These are phyloP conservation scores for Chrysanthemum lavandulifolium DNA, from an alignment of 129 eudicot species.

Conservation along the genomic window DNA sequence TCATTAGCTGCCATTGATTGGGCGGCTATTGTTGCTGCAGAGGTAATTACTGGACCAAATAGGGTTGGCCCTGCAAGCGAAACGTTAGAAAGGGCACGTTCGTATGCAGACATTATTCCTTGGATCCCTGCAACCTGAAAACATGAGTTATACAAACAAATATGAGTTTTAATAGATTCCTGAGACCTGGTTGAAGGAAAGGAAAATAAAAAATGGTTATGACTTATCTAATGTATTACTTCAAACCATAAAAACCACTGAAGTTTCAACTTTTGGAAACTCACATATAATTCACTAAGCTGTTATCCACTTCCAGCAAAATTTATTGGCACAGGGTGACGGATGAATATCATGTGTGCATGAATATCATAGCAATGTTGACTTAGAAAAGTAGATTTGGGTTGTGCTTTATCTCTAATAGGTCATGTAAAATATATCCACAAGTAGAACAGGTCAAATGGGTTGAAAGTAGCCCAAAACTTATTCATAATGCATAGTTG, in stretches of 20 bases:
- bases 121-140: slow-evolving; percentile 82
- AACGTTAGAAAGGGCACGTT: slow-evolving; percentile 78
- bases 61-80: slow-evolving; percentile 96
- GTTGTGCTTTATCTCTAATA: background rate
- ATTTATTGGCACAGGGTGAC: too few relatives aligned
- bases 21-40: slow-evolving; percentile 77
- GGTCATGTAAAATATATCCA: too few relatives aligned
- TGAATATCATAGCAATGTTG: background rate
- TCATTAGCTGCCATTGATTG: slow-evolving; percentile 62
- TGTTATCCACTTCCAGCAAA: too few relatives aligned
- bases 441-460: background rate
- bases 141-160: slow-evolving; percentile 7
- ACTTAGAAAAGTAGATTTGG: background rate
- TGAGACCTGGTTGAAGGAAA: slow-evolving; percentile 1
- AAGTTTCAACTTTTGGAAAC: too few relatives aligned
- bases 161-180: background rate
- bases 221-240: background rate
- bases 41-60: slow-evolving; percentile 79
- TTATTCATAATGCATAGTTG: slow-evolving; percentile 1
- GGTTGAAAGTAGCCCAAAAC: slow-evolving; percentile 4
- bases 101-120: slow-evolving; percentile 80
- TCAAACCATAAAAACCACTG: too few relatives aligned
- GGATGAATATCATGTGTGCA: too few relatives aligned
- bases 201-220: background rate
- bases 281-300: too few relatives aligned